phyloP scores from a whole-genome alignment of 2,329 filamentous ascomycete species.

The Neophaeococcomyces aloes region DNA sequence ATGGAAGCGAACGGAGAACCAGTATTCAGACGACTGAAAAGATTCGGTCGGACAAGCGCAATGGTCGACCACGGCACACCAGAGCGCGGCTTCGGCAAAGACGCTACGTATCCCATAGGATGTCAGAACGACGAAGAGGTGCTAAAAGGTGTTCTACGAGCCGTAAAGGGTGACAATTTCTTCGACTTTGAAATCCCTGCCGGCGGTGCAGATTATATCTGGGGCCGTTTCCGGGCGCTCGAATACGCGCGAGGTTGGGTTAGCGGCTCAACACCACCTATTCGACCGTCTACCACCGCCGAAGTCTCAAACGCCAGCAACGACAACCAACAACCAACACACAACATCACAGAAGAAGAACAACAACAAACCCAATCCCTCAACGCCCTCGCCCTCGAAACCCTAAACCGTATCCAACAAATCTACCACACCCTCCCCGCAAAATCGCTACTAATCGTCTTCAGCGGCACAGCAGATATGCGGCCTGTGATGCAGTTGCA shows the following conservation, averaged over 20 bases:
- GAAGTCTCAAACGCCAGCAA: conserved; percentile 33
- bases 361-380: too few species aligned
- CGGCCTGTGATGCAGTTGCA: conserved; percentile 47
- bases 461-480: conserved; percentile 54
- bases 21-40: conserved; percentile 71
- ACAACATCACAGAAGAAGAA: conserved; percentile 8
- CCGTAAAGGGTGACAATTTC: conserved; percentile 36
- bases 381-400: conserved; percentile 38
- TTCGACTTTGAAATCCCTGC: conserved; percentile 29
- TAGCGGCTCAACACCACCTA: background rate
- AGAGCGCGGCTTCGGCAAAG: conserved; percentile 47
- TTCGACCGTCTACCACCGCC: conserved; percentile 40
- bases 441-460: conserved; percentile 52
- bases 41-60: conserved; percentile 42
- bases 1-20: conserved; percentile 71
- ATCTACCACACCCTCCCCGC: conserved; percentile 42
- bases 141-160: conserved; percentile 45
- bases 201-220: conserved; percentile 51
- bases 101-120: conserved; percentile 46
- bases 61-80: conserved; percentile 86
- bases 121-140: conserved; percentile 49
- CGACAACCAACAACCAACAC: conserved; percentile 21
- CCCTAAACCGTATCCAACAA: conserved; percentile 40
- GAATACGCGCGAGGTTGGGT: conserved; percentile 49
- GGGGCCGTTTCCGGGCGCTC: conserved; percentile 52